phyloP scores from a whole-genome alignment of 352 stramenopile genomes.

The Phytopythium cucurbitacearum region DNA sequence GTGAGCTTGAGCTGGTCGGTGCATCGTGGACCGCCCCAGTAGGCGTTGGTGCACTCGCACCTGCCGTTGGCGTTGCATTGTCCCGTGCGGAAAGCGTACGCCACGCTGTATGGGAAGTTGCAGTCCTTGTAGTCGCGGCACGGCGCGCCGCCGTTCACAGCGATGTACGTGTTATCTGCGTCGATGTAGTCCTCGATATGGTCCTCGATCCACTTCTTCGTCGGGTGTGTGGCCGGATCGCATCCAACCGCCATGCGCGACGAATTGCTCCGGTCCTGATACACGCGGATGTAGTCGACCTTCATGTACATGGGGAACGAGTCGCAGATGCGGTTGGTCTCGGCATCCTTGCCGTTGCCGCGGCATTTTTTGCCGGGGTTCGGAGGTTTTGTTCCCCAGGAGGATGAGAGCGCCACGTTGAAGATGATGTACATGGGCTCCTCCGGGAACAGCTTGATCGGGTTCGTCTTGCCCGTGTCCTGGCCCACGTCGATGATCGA shows the following conservation, averaged over 20 bases:
- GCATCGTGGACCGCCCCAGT: constrained; percentile 62
- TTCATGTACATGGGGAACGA: constrained; percentile 82
- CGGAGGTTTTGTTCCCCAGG: constrained; percentile 75
- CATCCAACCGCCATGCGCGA: constrained; percentile 55
- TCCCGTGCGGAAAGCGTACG: constrained; percentile 46
- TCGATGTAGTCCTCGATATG: constrained; percentile 58
- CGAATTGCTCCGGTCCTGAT: constrained; percentile 39
- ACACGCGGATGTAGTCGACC: constrained; percentile 84
- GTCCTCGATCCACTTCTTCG: constrained; percentile 66
- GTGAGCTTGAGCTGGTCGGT: constrained; percentile 40
- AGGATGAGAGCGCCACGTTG: constrained; percentile 89
- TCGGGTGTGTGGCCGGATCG: constrained; percentile 56
- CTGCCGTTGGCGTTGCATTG: constrained; percentile 35
- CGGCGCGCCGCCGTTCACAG: constrained; percentile 48
- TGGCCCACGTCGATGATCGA: constrained; percentile 43
- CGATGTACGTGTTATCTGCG: constrained; percentile 40
- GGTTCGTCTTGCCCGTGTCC: constrained; percentile 38
- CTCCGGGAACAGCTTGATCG: constrained; percentile 53
- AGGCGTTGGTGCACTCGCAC: constrained; percentile 54
- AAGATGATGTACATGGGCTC: constrained; percentile 94
- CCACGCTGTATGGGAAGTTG: constrained; percentile 38
- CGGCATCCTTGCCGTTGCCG: constrained; percentile 39
- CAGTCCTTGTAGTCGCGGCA: constrained; percentile 56
- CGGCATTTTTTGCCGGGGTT: constrained; percentile 54
- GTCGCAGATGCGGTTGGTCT: constrained; percentile 67